These are phyloP conservation scores for Hypoxylon sp. DNA, from an alignment of 2,329 filamentous ascomycete genomes.

Conservation along the genomic window DNA sequence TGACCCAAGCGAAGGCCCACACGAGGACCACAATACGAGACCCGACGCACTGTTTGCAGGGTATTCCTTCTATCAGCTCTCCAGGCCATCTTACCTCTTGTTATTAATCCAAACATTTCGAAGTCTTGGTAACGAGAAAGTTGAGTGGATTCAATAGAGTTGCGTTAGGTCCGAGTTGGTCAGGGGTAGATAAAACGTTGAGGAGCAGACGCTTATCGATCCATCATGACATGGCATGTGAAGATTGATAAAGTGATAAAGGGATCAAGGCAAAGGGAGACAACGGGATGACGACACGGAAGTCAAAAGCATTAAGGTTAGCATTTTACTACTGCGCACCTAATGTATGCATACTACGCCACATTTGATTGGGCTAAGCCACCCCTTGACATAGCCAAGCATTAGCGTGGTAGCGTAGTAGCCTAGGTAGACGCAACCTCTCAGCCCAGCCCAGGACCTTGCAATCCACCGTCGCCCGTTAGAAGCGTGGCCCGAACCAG, in stretches of 20 bases:
- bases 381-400: constrained; percentile 47
- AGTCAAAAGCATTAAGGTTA: constrained; percentile 7
- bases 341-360: constrained; percentile 15
- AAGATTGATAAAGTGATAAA: constrained; percentile 11
- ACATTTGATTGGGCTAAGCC: constrained; percentile 39
- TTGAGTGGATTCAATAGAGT: constrained; percentile 3
- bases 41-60: neutral
- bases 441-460: constrained; percentile 26
- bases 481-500: constrained; percentile 26
- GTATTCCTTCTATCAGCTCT: neutral
- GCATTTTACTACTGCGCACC: too few species aligned
- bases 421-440: constrained; percentile 8
- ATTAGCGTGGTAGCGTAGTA: constrained; percentile 6
- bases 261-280: constrained; percentile 9
- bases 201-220: constrained; percentile 8
- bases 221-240: constrained; percentile 21
- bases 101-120: neutral
- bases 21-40: neutral
- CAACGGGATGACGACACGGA: constrained; percentile 39
- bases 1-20: too few species aligned
- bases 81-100: neutral
- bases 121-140: neutral
- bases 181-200: constrained; percentile 11
- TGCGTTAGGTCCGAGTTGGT: neutral
- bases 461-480: constrained; percentile 16